phyloP scores from a whole-genome alignment of 1,139 yeast genomes.

The Yamadazyma spencermartinsiae region DNA sequence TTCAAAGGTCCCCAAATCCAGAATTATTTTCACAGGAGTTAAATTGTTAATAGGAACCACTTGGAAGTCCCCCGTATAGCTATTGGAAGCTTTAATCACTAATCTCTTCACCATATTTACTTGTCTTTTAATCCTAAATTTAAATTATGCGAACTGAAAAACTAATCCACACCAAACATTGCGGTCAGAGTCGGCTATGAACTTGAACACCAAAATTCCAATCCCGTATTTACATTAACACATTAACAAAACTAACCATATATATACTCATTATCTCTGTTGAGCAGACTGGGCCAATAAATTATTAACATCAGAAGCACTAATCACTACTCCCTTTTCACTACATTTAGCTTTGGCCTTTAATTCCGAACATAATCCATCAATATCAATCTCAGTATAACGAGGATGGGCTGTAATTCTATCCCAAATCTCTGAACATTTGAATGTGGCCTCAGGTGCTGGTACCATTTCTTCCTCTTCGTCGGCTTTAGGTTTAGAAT shows the following conservation, averaged over 20 bases:
- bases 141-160: neutral
- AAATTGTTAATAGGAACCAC: conserved; percentile 49
- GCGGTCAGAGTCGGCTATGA: too few species aligned
- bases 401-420: conserved; percentile 91
- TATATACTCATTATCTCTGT: conserved; percentile 5
- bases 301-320: conserved; percentile 72
- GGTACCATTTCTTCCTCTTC: conserved; percentile 30
- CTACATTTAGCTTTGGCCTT: conserved; percentile 95
- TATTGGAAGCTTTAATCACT: conserved; percentile 34
- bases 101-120: conserved; percentile 29
- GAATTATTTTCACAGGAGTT: conserved; percentile 32
- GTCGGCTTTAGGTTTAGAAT: conserved; percentile 6
- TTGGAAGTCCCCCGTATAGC: conserved; percentile 25
- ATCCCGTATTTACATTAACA: conserved; percentile 3
- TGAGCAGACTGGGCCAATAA: conserved; percentile 48
- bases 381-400: conserved; percentile 90
- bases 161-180: too few species aligned
- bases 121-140: neutral
- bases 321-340: conserved; percentile 84
- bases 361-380: conserved; percentile 85
- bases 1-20: conserved; percentile 41
- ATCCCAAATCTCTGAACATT: conserved; percentile 95
- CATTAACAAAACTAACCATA: conserved; percentile 1
- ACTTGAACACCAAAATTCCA: neutral
- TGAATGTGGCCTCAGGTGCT: conserved; percentile 39